Percentiles rank a stretch among this genome's conserved stretches.
Conservation (phyloP, 768 basidiomycete genomes). For the Baorangia bicolor region DNA sequence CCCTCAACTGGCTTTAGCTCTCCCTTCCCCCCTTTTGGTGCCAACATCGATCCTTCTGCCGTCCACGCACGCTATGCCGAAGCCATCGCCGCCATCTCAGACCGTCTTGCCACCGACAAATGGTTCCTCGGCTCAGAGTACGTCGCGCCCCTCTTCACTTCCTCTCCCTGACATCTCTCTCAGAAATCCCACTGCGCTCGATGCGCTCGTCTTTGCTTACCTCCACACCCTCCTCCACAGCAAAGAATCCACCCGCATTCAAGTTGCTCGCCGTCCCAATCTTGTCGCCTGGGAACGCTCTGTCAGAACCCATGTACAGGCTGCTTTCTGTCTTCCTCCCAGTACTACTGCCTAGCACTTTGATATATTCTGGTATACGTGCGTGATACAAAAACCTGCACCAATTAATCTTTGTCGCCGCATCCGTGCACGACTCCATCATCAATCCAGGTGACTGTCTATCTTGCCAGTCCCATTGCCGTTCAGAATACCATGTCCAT, state of each 20-base stretch:
- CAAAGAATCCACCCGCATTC: constrained; percentile 46
- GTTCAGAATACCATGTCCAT: constrained; percentile 14
- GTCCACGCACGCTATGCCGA: constrained; percentile 64
- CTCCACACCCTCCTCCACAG: constrained; percentile 63
- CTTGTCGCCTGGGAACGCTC: constrained; percentile 79
- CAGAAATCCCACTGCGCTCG: constrained; percentile 76
- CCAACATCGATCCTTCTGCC: constrained; percentile 49
- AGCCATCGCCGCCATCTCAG: constrained; percentile 70
- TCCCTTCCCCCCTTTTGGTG: constrained; percentile 58
- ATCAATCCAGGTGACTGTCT: constrained; percentile 10
- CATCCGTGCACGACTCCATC: neutral
- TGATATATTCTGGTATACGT: constrained; percentile 19
- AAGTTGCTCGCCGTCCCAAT: constrained; percentile 70
- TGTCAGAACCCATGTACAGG: constrained; percentile 57
- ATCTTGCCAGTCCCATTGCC: constrained; percentile 18
- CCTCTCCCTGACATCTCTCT: constrained; percentile 4
- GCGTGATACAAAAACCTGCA: constrained; percentile 2
- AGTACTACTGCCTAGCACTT: constrained; percentile 4
- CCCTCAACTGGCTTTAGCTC: constrained; percentile 70
- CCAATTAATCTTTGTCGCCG: neutral
- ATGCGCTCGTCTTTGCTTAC: constrained; percentile 82
- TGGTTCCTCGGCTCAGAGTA: constrained; percentile 83
- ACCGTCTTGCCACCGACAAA: constrained; percentile 69
- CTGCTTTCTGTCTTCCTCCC: constrained; percentile 41
- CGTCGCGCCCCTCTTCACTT: constrained; percentile 18